Base-by-base conservation (phyloP, 1,284 basidiomycete genomes). In the Rhodotorula sp. region DNA sequence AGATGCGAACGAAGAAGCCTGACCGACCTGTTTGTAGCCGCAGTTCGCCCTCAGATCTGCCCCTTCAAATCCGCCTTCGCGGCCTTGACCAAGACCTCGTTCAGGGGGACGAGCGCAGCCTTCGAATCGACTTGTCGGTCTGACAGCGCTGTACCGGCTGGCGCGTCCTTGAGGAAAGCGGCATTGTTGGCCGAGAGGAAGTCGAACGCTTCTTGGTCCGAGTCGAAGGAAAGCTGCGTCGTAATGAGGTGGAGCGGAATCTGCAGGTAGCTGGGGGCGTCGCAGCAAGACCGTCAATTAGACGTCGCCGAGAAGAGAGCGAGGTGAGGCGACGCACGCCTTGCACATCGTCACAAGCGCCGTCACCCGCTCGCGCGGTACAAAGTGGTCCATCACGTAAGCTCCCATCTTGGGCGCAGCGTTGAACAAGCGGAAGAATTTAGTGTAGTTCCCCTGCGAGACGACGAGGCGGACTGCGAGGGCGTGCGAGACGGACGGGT, bases 361-460 rank as follows among this genome's bases (percentile, higher is more conserved):
- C 70, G 88, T 87, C 65, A 91, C 86, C 65, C 96, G 84, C 82
- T 98, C 96, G 74, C 96, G 87, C 78, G 90, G 88, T 75, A 97
- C 89, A 80, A 99, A 97, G 80, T 98, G 94, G 81, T 99, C 95
- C 92, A 99, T 96, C 78, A 99, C 93, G 81, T 98, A 98, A 66
- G 88, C 94, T 61, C 93, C 92, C 96, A 99, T 98, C 80, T 95
- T 95, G 53, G 94, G 94, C 55, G 93, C 91, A 69, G 85, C 84
- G 74, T 87, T 77, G 81, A 92, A 99, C 60, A 94, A 83, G 72
- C 87, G 85, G 83, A 98, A 99, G 76, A 99, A 87, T 58, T 87
- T 85, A 81, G 92, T 89, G 81, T 98, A 99, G 81, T 99, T 99
- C 78, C 91, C 92, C 79, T 91, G 91, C 56, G 93, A 87, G 69